Evolutionary conservation across 352 stramenopile species (phyloP).

Genomic region (Globisporangium cylindrosporum): DNA sequence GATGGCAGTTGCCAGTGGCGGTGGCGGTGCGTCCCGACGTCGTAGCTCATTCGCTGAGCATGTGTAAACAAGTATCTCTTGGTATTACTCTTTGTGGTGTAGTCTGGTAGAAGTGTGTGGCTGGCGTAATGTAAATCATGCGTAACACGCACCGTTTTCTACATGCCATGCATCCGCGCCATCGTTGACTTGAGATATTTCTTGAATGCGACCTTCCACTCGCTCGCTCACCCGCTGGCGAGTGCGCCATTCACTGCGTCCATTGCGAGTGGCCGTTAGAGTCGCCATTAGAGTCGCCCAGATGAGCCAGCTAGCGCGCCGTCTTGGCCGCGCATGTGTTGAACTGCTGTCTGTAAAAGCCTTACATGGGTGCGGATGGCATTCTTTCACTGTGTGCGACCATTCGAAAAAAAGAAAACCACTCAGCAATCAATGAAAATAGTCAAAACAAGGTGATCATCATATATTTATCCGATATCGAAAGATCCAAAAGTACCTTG

Average conservation of each 20-base stretch:
- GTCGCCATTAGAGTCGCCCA: neutral
- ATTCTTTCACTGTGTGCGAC: neutral
- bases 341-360: neutral
- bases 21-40: conserved; percentile 3
- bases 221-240: too few species aligned
- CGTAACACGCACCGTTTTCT: neutral
- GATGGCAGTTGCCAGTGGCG: neutral
- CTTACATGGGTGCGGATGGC: neutral
- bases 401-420: conserved; percentile 3
- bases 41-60: conserved; percentile 2
- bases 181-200: conserved; percentile 2
- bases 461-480: neutral
- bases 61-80: neutral
- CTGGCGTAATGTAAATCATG: neutral
- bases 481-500: neutral
- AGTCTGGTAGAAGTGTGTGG: conserved; percentile 1
- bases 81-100: neutral
- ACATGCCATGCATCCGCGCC: neutral
- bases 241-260: neutral
- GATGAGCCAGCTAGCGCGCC: neutral
- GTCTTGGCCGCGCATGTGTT: neutral
- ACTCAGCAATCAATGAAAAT: neutral
- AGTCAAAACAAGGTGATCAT: neutral
- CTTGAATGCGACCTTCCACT: neutral
- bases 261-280: neutral